Base-by-base conservation (phyloP, 331 rosid genomes). In the Pyrus hybrid region DNA sequence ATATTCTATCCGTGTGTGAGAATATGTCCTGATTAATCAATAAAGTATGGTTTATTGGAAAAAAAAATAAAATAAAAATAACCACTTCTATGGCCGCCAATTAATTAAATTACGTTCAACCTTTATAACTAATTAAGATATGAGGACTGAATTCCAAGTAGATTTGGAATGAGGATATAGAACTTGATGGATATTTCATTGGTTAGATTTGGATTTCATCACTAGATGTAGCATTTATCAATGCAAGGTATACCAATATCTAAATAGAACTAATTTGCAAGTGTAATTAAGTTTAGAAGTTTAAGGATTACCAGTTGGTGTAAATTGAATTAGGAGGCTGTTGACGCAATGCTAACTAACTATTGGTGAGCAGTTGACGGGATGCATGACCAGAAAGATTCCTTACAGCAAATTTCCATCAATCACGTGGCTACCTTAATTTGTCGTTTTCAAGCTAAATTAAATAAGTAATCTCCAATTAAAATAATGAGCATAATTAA, bases 361-460 rank as follows among this genome's bases (percentile, higher is more conserved):
- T 8, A 28, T 70, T 73, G 29, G 45, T 43, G 45, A 65, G 60
- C 54, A 71, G 72, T 79, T 62, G 83, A 67, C 21, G 25, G 6
- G 43, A 60, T 41, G 77, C 41, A 63, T 72, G 64, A 57, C 70
- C 72, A 53, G 74, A 82, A 78, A 82, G 83, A 83, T 83, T 79
- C 86, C 65, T 66, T 75, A 79, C 74, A 72, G 77, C 68, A 74
- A 62, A 74, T 61, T 74, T 71, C 37, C 80, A 72, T 32, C 66
- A 22, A 37, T 76, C 86, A 79, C 81, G 79, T 69, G 81, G 81
- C 32, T 29, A 18, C 83, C 79, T 57, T 47, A 76, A 67, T 79
- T 83, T 83, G 83, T 83, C 86, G 76, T 60, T 83, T 79, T 17
- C 77, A 63, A 57, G 53, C 72, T 30, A 26, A 8, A 28, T 63